Base-by-base conservation (phyloP, 2,329 filamentous ascomycete species). In the Hymenoscyphus albidus region DNA sequence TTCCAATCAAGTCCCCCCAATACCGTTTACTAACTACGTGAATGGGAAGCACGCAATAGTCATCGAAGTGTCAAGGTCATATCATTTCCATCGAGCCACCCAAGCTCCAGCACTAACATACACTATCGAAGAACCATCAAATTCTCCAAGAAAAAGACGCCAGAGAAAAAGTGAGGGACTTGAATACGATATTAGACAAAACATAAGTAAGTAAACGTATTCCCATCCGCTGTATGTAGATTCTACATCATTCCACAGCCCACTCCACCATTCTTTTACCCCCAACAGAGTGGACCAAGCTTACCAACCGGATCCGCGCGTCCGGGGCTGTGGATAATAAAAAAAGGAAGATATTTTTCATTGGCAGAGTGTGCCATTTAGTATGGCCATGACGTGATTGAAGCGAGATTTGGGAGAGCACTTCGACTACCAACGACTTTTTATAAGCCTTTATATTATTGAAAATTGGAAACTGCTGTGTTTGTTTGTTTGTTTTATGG, bases 1-100 rank as follows among this genome's bases (percentile, higher is more conserved):
- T 42, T 35, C 60, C 39, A 48, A 64, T 44, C 22, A 48, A 66
- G 16, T 62, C 62, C 31, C 64, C 64, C 4, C 64, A 66, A 39
- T 62, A 48, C 7, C 40, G 31, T 6, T 66, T 27, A 27, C 27
- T 27, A 3, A 27, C 27, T 27, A 27, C 3, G 3, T 27, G 27
- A 2, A 27, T 27, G 27, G 3, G 27, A 27, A 27, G 27, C 27
- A 27, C 54, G 35, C 62, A 64, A 56, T 64, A 66, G 39, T 55
- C 59, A 10, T 38, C 31, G 1, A 66, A 48, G 10, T 27, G 3
- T 27, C 27, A 27, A 27, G 27, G 27, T 2, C 27, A 27, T 3
- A 27, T 27, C 1, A 27, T 27, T 2, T 22, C 27, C 2, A 27
- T 27, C 27, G 1, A 27, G 27, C 27, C 27, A 27, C 27, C 27